A percentile compares a stretch with the other conserved stretches of the same genome.
These are phyloP conservation scores for Trifolium dubium DNA, from an alignment of 306 rosid species.

Conservation along the genomic window DNA sequence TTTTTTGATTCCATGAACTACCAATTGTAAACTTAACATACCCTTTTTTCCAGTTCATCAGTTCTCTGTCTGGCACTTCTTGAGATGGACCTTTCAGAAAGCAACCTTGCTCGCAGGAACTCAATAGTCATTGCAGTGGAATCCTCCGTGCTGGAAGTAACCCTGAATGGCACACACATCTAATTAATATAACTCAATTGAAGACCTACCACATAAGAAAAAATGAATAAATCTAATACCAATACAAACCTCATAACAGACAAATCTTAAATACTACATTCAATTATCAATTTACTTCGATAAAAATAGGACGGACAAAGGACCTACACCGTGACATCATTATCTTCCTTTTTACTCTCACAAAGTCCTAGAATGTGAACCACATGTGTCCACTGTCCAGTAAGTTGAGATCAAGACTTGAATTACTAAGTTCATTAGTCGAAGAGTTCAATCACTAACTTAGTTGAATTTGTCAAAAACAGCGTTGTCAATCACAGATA, in stretches of 20 bases:
- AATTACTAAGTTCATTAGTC: slow-evolving; percentile 5
- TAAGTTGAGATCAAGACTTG: slow-evolving; percentile 24
- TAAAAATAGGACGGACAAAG: slow-evolving; percentile 15
- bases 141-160: slow-evolving; percentile 61
- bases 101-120: slow-evolving; percentile 84
- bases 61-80: slow-evolving; percentile 86
- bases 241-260: background rate
- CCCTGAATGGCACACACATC: slow-evolving; percentile 46
- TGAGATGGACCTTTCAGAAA: slow-evolving; percentile 88
- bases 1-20: slow-evolving; percentile 34
- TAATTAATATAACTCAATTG: slow-evolving; percentile 38
- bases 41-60: slow-evolving; percentile 77
- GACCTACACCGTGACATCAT: slow-evolving; percentile 19
- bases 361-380: slow-evolving; percentile 5
- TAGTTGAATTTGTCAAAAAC: background rate
- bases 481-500: no score
- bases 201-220: background rate
- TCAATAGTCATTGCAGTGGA: slow-evolving; percentile 80
- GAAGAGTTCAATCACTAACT: background rate
- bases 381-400: slow-evolving; percentile 10
- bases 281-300: slow-evolving; percentile 11
- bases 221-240: slow-evolving; percentile 7
- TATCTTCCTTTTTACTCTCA: slow-evolving; percentile 31
- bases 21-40: slow-evolving; percentile 42
- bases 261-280: slow-evolving; percentile 9